These are phyloP conservation scores for Phalaenopsis aphrodite DNA, from an alignment of 106 monocot genomes.

Conservation along the genomic window DNA sequence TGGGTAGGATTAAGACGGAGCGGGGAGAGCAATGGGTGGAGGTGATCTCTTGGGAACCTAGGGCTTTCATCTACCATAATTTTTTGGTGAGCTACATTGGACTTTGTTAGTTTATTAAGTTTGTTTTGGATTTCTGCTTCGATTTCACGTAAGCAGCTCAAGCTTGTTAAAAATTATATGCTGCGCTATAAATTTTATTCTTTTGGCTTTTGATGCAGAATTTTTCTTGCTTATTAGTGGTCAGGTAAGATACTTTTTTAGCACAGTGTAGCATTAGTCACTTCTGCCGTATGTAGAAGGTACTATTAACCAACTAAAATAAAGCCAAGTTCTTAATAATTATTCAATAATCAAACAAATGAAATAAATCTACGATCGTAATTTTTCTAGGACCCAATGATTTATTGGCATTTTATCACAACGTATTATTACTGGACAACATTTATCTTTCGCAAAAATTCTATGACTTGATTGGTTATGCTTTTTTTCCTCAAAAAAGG, in stretches of 20 bases:
- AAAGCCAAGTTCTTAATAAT: neutral
- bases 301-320: neutral
- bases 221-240: neutral
- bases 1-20: conserved; percentile 17
- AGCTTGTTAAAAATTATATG: neutral
- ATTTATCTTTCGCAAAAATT: neutral
- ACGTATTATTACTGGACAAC: neutral
- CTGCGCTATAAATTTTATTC: neutral
- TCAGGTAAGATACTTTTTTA: neutral
- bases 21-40: conserved; percentile 46
- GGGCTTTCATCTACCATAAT: conserved; percentile 50
- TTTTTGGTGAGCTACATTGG: conserved; percentile 31
- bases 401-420: neutral
- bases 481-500: neutral
- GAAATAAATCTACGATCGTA: neutral
- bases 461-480: neutral
- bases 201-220: neutral
- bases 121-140: neutral
- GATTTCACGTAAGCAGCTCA: neutral
- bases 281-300: neutral
- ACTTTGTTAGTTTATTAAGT: neutral
- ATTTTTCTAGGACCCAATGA: neutral
- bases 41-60: conserved; percentile 59
- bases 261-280: neutral
- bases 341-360: neutral